phyloP scores from a whole-genome alignment of 805 yeast species.

The Nakazawaea laoshanensis region DNA sequence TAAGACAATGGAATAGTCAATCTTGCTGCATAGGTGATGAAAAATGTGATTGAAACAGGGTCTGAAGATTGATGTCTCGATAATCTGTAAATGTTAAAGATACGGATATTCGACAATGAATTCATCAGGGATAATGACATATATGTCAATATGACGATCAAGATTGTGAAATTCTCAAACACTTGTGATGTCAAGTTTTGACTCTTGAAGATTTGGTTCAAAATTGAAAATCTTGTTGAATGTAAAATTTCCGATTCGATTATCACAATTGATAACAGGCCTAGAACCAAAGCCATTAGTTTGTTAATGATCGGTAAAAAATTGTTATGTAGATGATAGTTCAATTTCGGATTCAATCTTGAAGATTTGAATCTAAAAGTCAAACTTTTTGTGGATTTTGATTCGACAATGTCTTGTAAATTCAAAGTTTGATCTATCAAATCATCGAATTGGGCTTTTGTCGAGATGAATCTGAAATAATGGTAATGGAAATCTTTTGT shows the following conservation, averaged over 20 bases:
- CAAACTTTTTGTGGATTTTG: conserved; percentile 25
- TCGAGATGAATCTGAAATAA: conserved; percentile 42
- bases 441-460: conserved; percentile 47
- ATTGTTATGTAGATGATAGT: conserved; percentile 31
- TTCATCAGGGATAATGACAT: conserved; percentile 64
- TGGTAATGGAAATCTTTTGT: conserved; percentile 44
- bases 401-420: conserved; percentile 50
- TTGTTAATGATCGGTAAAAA: conserved; percentile 38
- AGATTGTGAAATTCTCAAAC: conserved; percentile 27
- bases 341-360: conserved; percentile 29
- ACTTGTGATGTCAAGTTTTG: conserved; percentile 16
- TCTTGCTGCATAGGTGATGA: conserved; percentile 73
- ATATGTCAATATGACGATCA: conserved; percentile 43
- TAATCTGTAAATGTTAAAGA: conserved; percentile 71
- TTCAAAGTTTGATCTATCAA: conserved; percentile 38
- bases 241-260: conserved; percentile 73
- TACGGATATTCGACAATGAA: conserved; percentile 56
- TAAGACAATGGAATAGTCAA: conserved; percentile 76
- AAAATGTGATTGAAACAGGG: conserved; percentile 67
- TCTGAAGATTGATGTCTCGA: conserved; percentile 60
- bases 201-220: conserved; percentile 32
- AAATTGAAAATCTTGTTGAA: conserved; percentile 54
- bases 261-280: conserved; percentile 39
- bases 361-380: conserved; percentile 20
- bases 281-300: conserved; percentile 32